Conservation (phyloP, 2,329 filamentous ascomycete species). For the Graphilbum sp. region DNA sequence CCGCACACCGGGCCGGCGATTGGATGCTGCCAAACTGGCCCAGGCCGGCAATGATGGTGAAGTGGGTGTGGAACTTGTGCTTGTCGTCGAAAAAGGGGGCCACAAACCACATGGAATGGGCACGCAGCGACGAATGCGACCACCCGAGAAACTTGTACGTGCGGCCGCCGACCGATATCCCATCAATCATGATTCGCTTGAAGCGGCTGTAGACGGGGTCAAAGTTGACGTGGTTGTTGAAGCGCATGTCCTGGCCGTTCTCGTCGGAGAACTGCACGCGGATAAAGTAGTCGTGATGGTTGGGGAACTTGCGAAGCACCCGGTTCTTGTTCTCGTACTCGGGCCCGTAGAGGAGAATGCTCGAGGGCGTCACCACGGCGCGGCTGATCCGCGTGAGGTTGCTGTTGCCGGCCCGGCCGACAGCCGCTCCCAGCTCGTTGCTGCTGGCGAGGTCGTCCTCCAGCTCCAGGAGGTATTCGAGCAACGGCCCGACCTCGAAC, state of each 20-base stretch:
- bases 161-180: conserved; percentile 47
- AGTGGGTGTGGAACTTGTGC: conserved; percentile 17
- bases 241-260: conserved; percentile 45
- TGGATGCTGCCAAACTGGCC: conserved; percentile 34
- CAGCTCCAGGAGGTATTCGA: conserved; percentile 20
- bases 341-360: conserved; percentile 40
- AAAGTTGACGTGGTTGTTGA: conserved; percentile 34
- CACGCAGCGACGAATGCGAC: conserved; percentile 60
- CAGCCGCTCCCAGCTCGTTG: too few species aligned
- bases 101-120: conserved; percentile 52
- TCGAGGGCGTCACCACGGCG: conserved; percentile 41
- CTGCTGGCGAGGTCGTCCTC: conserved; percentile 18
- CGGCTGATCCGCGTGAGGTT: conserved; percentile 37
- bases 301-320: conserved; percentile 48
- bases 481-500: conserved; percentile 24
- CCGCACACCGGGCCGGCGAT: conserved; percentile 39
- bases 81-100: conserved; percentile 26
- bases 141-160: conserved; percentile 56
- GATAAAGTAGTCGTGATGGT: conserved; percentile 46
- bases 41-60: conserved; percentile 27
- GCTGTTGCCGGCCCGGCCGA: too few species aligned
- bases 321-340: conserved; percentile 54
- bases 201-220: conserved; percentile 43
- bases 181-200: conserved; percentile 36
- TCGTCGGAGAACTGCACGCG: conserved; percentile 63